Evolutionary conservation across 768 basidiomycete genomes (phyloP), one percentile per base, ranked within the genome.

Genomic region (Rhodotorula taiwanensis): DNA sequence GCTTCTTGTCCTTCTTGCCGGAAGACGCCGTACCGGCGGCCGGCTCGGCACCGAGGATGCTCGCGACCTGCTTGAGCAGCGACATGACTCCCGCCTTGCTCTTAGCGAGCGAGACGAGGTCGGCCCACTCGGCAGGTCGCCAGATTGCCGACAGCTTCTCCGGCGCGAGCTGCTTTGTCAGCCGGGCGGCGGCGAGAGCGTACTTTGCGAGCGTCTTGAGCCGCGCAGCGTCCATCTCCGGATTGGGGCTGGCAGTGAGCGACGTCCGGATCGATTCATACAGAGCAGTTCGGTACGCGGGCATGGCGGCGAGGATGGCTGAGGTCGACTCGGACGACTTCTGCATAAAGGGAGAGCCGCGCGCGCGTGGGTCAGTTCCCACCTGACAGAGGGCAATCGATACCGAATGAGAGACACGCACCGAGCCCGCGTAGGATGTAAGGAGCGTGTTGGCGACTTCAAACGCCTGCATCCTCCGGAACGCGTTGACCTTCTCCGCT

Each of bases 191-290:
- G 25, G 80, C 72, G 31, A 88, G 76, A 0, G 79, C 84, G 55
- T 87, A 76, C 75, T 88, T 92, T 60, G 90, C 74, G 25, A 90
- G 74, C n/a, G 87, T 86, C 76, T 89, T 94, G 71, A 86, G 72
- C 66, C 89, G 87, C 1, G 82, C 74, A 3, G 85, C 79, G 21
- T 82, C 63, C 13, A 65, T 72, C 67, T 30, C 50, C 16, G 66
- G 78, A 76, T 31, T 81, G 79, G 79, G 77, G 66, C 83, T 82
- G 4, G 60, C 25, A 20, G 78, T 76, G 34, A 83, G 74, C 50
- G 81, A 72, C 25, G 79, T 78, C 36, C 83, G 77, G 53, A 89
- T 72, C 6, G 76, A 76, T 53, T 79, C 70, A 44, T 81, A 81
- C 48, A 89, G 72, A 7, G 69, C 62, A 16, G 31, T 73, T 67